Conservation (phyloP, 495 filamentous ascomycete species). For the Parachaetomium inaequale region DNA sequence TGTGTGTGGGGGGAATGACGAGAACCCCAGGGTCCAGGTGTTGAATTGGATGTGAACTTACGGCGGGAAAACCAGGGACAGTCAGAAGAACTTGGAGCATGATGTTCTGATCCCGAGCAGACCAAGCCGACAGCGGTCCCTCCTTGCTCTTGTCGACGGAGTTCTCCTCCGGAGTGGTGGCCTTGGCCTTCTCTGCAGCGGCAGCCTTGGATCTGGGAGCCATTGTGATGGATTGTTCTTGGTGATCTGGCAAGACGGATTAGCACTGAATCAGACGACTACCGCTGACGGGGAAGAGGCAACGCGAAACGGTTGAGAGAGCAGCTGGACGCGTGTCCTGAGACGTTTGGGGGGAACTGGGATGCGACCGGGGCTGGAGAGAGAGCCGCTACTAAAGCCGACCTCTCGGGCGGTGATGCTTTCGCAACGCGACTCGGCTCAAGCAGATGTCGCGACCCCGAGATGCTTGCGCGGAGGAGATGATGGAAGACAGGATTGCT, state of each 20-base stretch:
- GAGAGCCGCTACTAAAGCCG: too few relatives aligned
- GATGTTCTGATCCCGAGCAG: background rate
- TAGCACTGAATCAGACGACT: background rate
- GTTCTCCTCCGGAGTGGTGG: background rate
- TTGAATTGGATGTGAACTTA: background rate
- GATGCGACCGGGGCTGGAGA: background rate
- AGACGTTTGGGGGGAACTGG: too few relatives aligned
- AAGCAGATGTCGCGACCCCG: too few relatives aligned
- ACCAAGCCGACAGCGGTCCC: background rate
- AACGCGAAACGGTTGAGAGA: too few relatives aligned
- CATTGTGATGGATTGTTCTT: background rate
- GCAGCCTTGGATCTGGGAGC: background rate
- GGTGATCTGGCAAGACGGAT: background rate
- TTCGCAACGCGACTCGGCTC: too few relatives aligned
- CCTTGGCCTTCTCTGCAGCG: background rate
- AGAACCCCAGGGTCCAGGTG: background rate
- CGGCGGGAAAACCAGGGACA: background rate
- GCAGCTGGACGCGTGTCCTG: too few relatives aligned
- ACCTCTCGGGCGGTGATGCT: too few relatives aligned
- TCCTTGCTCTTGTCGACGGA: background rate
- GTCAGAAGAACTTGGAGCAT: background rate
- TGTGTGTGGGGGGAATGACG: too few relatives aligned
- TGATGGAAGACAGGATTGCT: background rate
- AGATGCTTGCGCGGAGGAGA: background rate
- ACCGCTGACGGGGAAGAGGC: too few relatives aligned